Percentiles rank a stretch among this genome's conserved stretches.
phyloP scores from a whole-genome alignment of 106 monocot species.

The Ottelia alismoides region DNA sequence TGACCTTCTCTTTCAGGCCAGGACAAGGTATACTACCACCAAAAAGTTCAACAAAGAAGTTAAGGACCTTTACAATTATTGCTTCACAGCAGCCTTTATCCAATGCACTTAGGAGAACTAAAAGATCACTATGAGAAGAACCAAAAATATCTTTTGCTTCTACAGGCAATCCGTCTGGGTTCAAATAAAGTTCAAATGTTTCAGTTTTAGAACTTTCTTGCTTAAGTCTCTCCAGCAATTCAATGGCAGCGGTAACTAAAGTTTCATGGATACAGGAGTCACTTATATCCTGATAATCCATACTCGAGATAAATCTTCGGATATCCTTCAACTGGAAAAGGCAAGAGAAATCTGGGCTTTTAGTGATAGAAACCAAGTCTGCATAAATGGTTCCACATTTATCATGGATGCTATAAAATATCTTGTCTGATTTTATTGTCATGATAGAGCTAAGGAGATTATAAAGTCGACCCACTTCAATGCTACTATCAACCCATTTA shows the following conservation, averaged over 20 bases:
- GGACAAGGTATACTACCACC: slow-evolving; percentile 24
- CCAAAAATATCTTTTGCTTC: slow-evolving; percentile 29
- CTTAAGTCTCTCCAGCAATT: slow-evolving; percentile 37
- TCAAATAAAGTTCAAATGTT: slow-evolving; percentile 43
- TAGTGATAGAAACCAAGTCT: slow-evolving; percentile 18
- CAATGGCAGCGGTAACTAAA: slow-evolving; percentile 33
- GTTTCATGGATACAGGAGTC: slow-evolving; percentile 44
- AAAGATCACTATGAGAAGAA: slow-evolving; percentile 32
- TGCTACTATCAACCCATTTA: slow-evolving; percentile 6
- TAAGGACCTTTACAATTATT: slow-evolving; percentile 68
- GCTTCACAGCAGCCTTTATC: slow-evolving; percentile 61
- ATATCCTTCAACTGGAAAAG: slow-evolving; percentile 68
- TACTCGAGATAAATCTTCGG: slow-evolving; percentile 38
- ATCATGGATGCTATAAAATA: slow-evolving; percentile 38
- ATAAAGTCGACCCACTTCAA: slow-evolving; percentile 19
- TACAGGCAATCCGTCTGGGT: slow-evolving; percentile 21
- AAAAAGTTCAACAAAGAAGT: slow-evolving; percentile 62
- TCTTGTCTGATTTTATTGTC: slow-evolving; percentile 48
- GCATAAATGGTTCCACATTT: slow-evolving; percentile 63
- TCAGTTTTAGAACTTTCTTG: slow-evolving; percentile 42
- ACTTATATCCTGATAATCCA: slow-evolving; percentile 21
- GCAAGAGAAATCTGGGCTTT: slow-evolving; percentile 26
- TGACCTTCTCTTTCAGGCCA: slow-evolving; percentile 42
- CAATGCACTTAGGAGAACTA: slow-evolving; percentile 55
- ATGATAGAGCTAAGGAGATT: slow-evolving; percentile 49